A percentile compares a stretch with the other conserved stretches of the same genome.
Evolutionary conservation across 169 alveolate species (phyloP).

Genomic region (Cryptosporidium andersoni): DNA sequence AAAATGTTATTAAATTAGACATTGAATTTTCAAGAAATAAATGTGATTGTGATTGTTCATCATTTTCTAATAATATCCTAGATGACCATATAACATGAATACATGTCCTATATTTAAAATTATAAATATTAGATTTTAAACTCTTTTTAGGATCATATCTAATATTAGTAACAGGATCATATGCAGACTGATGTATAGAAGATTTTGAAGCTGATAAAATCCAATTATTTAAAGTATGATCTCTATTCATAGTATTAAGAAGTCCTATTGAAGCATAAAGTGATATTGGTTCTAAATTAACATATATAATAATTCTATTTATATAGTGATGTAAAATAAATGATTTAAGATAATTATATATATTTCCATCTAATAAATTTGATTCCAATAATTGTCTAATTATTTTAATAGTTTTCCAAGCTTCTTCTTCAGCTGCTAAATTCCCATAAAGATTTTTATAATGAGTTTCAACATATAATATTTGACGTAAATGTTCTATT

Average conservation of each 20-base stretch:
- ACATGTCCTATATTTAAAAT: constrained; percentile 22
- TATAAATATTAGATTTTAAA: constrained; percentile 11
- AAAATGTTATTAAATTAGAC: not conserved
- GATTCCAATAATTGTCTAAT: constrained; percentile 19
- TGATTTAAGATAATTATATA: constrained; percentile 31
- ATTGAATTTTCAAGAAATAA: not conserved
- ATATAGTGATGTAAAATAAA: constrained; percentile 32
- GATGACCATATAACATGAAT: constrained; percentile 63
- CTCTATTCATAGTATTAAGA: constrained; percentile 61
- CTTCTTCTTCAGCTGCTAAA: constrained; percentile 13
- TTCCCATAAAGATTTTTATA: constrained; percentile 22
- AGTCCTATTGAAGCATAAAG: constrained; percentile 28
- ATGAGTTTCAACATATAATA: constrained; percentile 12
- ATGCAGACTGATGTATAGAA: not conserved
- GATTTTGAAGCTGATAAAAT: constrained; percentile 1
- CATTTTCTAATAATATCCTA: constrained; percentile 1
- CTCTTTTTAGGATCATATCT: constrained; percentile 11
- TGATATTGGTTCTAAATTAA: constrained; percentile 5
- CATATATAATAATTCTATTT: constrained; percentile 16
- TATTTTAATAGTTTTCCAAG: constrained; percentile 42
- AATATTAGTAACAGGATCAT: constrained; percentile 36
- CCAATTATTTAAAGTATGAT: constrained; percentile 39
- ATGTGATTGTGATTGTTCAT: not conserved
- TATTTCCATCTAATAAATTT: constrained; percentile 21
- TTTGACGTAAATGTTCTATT: constrained; percentile 21